Conservation (phyloP, 257 asterid genomes). For the Penstemon eatonii region DNA sequence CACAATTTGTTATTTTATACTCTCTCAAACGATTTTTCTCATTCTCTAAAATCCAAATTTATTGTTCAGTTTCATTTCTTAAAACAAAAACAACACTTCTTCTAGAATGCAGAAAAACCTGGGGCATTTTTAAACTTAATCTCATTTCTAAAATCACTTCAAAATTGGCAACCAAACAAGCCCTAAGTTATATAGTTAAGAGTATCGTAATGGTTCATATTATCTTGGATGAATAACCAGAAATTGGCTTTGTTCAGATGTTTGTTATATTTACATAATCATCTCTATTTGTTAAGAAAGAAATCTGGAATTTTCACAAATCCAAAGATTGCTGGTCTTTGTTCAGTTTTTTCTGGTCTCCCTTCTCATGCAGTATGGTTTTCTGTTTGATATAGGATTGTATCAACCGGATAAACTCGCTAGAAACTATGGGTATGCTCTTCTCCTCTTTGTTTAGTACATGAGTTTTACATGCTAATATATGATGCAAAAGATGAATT, state of each 20-base stretch:
- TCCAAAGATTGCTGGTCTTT: too few species aligned
- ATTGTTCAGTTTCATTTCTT: too few species aligned
- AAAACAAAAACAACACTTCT: too few species aligned
- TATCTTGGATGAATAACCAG: slow-evolving; percentile 19
- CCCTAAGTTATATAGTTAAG: neutral
- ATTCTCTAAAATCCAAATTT: too few species aligned
- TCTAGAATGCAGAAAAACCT: too few species aligned
- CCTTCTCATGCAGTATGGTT: slow-evolving; percentile 21
- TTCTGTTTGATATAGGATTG: slow-evolving; percentile 72
- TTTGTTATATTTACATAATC: neutral
- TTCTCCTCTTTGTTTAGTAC: slow-evolving; percentile 11
- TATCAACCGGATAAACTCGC: slow-evolving; percentile 74
- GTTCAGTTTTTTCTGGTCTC: neutral
- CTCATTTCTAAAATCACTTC: too few species aligned
- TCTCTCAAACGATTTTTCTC: too few species aligned
- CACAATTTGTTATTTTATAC: too few species aligned
- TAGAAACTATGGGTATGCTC: slow-evolving; percentile 79
- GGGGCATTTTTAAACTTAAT: too few species aligned
- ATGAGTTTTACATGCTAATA: neutral
- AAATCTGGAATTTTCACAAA: neutral
- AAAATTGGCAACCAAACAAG: too few species aligned
- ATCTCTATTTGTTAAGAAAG: neutral
- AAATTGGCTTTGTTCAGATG: slow-evolving; percentile 1
- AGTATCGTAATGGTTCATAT: neutral
- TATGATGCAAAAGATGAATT: neutral